A percentile compares a stretch with the other conserved stretches of the same genome.
These are phyloP conservation scores for Boletus sensibilis DNA, from an alignment of 768 basidiomycete species.

Conservation along the genomic window DNA sequence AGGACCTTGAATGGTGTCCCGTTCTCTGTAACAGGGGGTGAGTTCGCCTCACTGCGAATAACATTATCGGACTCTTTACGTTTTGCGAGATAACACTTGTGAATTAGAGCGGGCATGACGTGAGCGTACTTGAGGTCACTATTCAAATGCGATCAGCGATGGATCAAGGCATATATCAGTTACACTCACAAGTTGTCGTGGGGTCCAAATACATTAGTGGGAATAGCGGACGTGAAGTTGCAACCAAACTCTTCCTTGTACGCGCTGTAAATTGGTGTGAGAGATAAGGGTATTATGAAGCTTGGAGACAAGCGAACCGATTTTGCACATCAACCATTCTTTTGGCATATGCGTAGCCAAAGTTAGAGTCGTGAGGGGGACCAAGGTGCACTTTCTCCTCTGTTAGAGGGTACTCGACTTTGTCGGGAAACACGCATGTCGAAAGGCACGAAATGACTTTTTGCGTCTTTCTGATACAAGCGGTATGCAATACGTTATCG, in stretches of 20 bases:
- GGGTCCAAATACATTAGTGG: constrained; percentile 96
- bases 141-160: constrained; percentile 11
- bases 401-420: constrained; percentile 89
- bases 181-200: constrained; percentile 82
- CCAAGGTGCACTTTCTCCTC: constrained; percentile 92
- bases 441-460: constrained; percentile 96
- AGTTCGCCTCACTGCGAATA: not conserved
- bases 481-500: constrained; percentile 82
- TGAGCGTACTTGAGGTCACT: constrained; percentile 89
- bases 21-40: constrained; percentile 51
- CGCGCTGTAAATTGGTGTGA: constrained; percentile 50
- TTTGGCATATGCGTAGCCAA: constrained; percentile 96
- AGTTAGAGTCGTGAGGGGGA: constrained; percentile 92
- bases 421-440: constrained; percentile 96
- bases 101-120: constrained; percentile 92
- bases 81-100: constrained; percentile 91
- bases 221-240: constrained; percentile 95
- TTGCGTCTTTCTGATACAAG: constrained; percentile 59
- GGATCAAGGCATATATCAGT: not conserved
- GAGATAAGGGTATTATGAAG: not conserved
- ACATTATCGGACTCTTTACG: constrained; percentile 42
- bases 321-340: constrained; percentile 95
- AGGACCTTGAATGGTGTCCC: constrained; percentile 82
- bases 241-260: constrained; percentile 95
- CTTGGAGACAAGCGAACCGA: constrained; percentile 52